Conservation (phyloP, 257 asterid species). For the Scutellaria minor region DNA sequence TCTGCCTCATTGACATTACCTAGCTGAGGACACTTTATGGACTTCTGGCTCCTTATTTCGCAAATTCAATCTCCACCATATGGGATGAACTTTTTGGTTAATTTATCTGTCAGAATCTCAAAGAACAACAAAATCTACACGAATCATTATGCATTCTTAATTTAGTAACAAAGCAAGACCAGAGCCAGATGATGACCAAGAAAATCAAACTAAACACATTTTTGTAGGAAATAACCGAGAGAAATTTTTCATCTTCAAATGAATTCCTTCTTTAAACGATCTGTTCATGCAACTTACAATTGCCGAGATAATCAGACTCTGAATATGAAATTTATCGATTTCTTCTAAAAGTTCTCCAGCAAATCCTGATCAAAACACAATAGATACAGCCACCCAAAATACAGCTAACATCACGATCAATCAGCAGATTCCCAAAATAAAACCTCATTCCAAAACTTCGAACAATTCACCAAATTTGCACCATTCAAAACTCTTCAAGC, state of each 20-base stretch:
- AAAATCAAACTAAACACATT: not conserved
- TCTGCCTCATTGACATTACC: constrained; percentile 28
- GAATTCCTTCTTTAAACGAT: not conserved
- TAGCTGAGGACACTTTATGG: constrained; percentile 15
- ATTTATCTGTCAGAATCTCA: constrained; percentile 10
- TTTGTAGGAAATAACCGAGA: not conserved
- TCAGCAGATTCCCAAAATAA: too few species aligned
- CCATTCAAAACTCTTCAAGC: too few species aligned
- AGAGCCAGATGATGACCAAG: constrained; percentile 1
- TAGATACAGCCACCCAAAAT: constrained; percentile 22
- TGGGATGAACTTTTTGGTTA: constrained; percentile 10
- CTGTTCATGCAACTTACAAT: constrained; percentile 1
- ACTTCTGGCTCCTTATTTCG: constrained; percentile 17
- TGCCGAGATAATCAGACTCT: not conserved
- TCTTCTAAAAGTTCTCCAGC: constrained; percentile 9
- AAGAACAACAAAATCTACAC: constrained; percentile 24
- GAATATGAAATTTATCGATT: not conserved
- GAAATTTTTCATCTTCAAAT: not conserved
- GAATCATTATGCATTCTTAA: constrained; percentile 14
- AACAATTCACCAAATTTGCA: too few species aligned
- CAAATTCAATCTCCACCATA: constrained; percentile 5
- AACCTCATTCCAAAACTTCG: too few species aligned
- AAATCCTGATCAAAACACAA: constrained; percentile 10
- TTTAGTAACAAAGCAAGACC: constrained; percentile 4
- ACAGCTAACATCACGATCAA: too few species aligned